These are phyloP conservation scores for Malus hybrid DNA, from an alignment of 331 rosid species.

Conservation along the genomic window DNA sequence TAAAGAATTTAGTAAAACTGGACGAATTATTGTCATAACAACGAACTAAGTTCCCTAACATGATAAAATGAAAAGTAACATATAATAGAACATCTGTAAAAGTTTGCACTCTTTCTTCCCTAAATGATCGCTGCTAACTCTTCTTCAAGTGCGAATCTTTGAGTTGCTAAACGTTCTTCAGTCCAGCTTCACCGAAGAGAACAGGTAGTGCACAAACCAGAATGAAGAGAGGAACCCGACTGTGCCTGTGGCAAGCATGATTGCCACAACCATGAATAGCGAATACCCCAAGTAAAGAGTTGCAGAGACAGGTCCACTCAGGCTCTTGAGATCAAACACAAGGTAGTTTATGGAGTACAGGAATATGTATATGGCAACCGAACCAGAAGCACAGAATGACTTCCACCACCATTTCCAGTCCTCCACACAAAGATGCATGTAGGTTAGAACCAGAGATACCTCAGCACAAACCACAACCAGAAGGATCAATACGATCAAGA, in stretches of 20 bases:
- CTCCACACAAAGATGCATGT: conserved; percentile 98
- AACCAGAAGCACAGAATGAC: conserved; percentile 93
- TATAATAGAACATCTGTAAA: conserved; percentile 1
- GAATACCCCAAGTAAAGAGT: conserved; percentile 89
- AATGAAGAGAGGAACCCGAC: conserved; percentile 92
- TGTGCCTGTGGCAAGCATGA: conserved; percentile 91
- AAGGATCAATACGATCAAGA: conserved; percentile 64
- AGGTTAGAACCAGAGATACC: conserved; percentile 84
- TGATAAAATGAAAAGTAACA: conserved; percentile 6
- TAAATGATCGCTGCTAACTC: neutral
- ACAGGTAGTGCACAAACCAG: conserved; percentile 91
- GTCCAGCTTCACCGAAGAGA: conserved; percentile 92
- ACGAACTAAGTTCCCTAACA: conserved; percentile 24
- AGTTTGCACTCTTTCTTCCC: neutral
- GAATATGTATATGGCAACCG: conserved; percentile 88
- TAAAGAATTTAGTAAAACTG: conserved; percentile 26
- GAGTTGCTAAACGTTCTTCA: conserved; percentile 30
- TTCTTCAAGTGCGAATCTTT: conserved; percentile 7
- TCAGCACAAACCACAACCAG: conserved; percentile 94
- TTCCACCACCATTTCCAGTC: conserved; percentile 99
- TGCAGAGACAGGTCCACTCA: conserved; percentile 92
- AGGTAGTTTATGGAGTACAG: conserved; percentile 88
- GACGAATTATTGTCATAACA: conserved; percentile 17
- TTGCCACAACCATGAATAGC: conserved; percentile 81
- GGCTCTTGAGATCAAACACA: conserved; percentile 77